A percentile compares a stretch with the other conserved stretches of the same genome.
Conservation (phyloP, 768 basidiomycete species). For the Tephrocybe sp. region DNA sequence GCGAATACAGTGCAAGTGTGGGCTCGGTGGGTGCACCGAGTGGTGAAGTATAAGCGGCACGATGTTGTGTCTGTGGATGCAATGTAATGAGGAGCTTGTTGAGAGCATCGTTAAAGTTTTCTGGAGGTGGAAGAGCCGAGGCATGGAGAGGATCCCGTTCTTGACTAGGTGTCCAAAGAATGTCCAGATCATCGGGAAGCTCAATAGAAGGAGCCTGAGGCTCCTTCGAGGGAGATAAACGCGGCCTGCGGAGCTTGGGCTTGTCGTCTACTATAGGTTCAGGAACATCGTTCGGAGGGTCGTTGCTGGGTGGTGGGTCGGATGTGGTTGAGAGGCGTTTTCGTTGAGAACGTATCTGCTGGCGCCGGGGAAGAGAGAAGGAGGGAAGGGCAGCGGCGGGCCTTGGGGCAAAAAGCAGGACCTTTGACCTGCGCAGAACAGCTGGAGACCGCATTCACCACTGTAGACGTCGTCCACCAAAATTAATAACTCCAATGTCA, state of each 20-base stretch:
- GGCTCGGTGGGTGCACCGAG: conserved; percentile 67
- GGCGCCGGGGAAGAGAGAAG: conserved; percentile 6
- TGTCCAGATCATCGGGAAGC: conserved; percentile 55
- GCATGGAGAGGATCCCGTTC: conserved; percentile 33
- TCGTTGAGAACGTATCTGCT: conserved; percentile 1
- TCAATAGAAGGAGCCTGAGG: conserved; percentile 36
- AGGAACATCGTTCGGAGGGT: conserved; percentile 8
- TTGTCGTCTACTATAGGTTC: conserved; percentile 40
- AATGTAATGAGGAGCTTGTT: conserved; percentile 75
- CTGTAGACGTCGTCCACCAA: not conserved
- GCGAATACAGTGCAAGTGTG: conserved; percentile 83
- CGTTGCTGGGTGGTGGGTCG: conserved; percentile 14
- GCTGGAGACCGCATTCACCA: conserved; percentile 41
- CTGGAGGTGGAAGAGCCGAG: conserved; percentile 61
- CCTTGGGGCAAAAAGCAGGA: conserved; percentile 30
- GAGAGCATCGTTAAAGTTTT: conserved; percentile 74
- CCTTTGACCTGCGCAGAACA: conserved; percentile 36
- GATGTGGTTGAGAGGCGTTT: conserved; percentile 11
- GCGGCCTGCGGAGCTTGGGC: conserved; percentile 38
- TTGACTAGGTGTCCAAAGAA: conserved; percentile 63
- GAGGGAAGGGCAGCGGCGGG: conserved; percentile 13
- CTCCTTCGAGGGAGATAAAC: conserved; percentile 35
- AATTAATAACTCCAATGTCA: conserved; percentile 10
- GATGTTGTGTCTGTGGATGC: conserved; percentile 81
- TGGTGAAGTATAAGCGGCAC: conserved; percentile 58